Conservation (phyloP, 192 early-diverging fungal species). For the Paraglomus occultum region DNA sequence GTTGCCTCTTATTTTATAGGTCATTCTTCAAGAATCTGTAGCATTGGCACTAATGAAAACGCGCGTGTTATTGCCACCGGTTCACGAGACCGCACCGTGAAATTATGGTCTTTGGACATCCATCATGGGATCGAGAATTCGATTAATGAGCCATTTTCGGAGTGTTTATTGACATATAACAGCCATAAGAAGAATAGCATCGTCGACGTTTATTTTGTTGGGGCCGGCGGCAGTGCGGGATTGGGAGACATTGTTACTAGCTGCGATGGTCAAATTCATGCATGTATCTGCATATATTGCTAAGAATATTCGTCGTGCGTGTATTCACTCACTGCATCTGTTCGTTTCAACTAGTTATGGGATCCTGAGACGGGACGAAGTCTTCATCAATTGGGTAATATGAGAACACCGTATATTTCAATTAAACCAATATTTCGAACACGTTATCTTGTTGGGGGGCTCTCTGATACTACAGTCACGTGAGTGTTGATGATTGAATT, state of each 20-base stretch:
- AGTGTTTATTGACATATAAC: conserved; percentile 51
- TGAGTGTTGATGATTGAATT: conserved; percentile 39
- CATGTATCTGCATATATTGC: conserved; percentile 31
- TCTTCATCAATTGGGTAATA: conserved; percentile 49
- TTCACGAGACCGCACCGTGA: conserved; percentile 59
- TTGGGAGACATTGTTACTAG: conserved; percentile 51
- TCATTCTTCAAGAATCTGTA: conserved; percentile 49
- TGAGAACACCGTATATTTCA: conserved; percentile 42
- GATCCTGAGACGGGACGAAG: conserved; percentile 53
- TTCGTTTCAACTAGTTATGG: conserved; percentile 43
- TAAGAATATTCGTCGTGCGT: background rate
- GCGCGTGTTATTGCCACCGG: conserved; percentile 54
- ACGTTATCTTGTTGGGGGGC: conserved; percentile 48
- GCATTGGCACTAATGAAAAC: conserved; percentile 53
- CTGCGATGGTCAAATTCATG: conserved; percentile 60
- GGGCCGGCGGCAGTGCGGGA: conserved; percentile 43
- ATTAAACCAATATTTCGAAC: conserved; percentile 52
- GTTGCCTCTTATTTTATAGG: conserved; percentile 35
- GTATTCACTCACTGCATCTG: background rate
- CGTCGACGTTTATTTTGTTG: conserved; percentile 51
- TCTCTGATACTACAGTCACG: conserved; percentile 47
- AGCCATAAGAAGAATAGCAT: conserved; percentile 50
- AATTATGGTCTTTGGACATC: conserved; percentile 62
- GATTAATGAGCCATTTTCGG: conserved; percentile 47
- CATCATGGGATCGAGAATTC: conserved; percentile 54